Base-by-base conservation (phyloP, 768 basidiomycete genomes). In the Xerocomus spinulosus region DNA sequence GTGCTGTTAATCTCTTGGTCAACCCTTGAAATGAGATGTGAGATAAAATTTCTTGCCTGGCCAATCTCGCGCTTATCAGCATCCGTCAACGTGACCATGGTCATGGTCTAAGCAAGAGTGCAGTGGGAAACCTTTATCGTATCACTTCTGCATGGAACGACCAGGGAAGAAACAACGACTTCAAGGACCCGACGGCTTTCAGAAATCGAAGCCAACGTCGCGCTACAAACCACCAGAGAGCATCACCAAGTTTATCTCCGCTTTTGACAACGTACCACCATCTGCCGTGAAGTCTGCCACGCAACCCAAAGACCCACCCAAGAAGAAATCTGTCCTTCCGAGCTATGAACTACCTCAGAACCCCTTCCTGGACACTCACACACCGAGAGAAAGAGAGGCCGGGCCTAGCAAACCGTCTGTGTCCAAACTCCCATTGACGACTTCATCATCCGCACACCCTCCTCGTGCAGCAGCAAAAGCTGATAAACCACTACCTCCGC, bases 41-140 rank as follows among this genome's bases (percentile, higher is more conserved):
- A n/a, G 44, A 48, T 3, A 3, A 38, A 45, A 5, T 0, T 0
- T 9, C 9, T 21, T 59, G 73, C 75, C 66, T 77, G 75, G 23
- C 76, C 76, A 18, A 77, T 73, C 52, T 76, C 70, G 26, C 73
- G 66, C 48, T 68, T 74, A 34, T 70, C 58, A 17, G 63, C 57
- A 3, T 77, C 70, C 2, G 68, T 68, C 24, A 75, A 29, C 23
- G 35, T 15, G 36, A 46, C 18, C 63, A 66, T 68, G 44, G 24
- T 20, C 24, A 24, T 21, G 9, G 29, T 44, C 36, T 9, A 36
- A 36, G 10, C n/a, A n/a, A 6, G 33, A n/a, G 6, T 8, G 17
- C 9, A n/a, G 15, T n/a, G n/a, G n/a, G n/a, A n/a, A n/a, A 28
- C 26, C 10, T 28, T 5, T 6, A 28, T 28, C 10, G 26, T 6